phyloP scores from a whole-genome alignment of 2,329 filamentous ascomycete species.

The Colletotrichum cordylinicola region DNA sequence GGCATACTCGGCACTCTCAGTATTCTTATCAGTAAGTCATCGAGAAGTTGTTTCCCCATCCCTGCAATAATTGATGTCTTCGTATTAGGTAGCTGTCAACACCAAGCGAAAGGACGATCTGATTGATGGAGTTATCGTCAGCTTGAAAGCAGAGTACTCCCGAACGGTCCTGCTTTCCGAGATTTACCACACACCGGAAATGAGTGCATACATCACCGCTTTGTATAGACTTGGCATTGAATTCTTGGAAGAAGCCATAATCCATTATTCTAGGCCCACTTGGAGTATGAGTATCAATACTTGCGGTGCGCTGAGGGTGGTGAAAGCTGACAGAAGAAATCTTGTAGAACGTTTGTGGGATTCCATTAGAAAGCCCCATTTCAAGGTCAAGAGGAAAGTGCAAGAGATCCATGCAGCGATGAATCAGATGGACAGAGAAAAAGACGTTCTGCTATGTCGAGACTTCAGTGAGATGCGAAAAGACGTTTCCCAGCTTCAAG shows the following conservation, averaged over 20 bases:
- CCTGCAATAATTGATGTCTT: too few species aligned
- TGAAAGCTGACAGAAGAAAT: too few species aligned
- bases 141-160: not conserved
- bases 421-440: not conserved
- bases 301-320: too few species aligned
- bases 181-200: not conserved
- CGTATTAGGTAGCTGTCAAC: not conserved
- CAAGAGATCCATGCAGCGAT: not conserved
- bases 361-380: not conserved
- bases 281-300: not conserved
- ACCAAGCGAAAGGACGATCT: not conserved
- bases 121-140: not conserved
- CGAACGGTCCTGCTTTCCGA: not conserved
- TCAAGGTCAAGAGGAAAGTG: not conserved
- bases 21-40: too few species aligned
- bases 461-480: not conserved
- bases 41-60: too few species aligned
- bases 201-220: not conserved
- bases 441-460: not conserved
- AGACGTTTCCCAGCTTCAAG: too few species aligned
- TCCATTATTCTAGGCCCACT: not conserved
- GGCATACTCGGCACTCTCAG: too few species aligned
- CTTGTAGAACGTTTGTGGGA: not conserved
- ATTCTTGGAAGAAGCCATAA: not conserved
- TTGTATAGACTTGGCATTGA: not conserved